A percentile compares a stretch with the other conserved stretches of the same genome.
phyloP scores from a whole-genome alignment of 2,329 filamentous ascomycete genomes.

The Pezicula neosporulosa region DNA sequence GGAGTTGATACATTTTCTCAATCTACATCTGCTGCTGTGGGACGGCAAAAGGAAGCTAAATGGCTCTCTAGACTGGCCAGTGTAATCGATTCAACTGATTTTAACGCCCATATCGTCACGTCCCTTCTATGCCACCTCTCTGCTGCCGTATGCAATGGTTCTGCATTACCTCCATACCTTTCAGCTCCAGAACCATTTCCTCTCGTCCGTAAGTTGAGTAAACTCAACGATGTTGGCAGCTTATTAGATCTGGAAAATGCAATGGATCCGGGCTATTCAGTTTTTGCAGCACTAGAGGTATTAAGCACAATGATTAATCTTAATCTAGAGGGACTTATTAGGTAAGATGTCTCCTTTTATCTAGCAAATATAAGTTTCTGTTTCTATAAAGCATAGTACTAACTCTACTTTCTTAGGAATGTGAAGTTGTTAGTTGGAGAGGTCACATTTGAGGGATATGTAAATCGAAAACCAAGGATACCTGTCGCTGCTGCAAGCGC shows the following conservation, averaged over 20 bases:
- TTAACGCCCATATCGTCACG: slow-evolving; percentile 59
- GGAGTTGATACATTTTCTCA: not conserved
- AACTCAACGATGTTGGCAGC: slow-evolving; percentile 42
- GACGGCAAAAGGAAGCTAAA: not conserved
- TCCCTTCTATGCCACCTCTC: slow-evolving; percentile 66
- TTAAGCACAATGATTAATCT: not conserved
- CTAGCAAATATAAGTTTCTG: not conserved
- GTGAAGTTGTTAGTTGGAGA: not conserved
- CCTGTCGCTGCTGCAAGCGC: not conserved
- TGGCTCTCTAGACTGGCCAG: slow-evolving; percentile 44
- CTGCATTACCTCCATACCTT: slow-evolving; percentile 67
- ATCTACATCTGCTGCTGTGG: too few species aligned
- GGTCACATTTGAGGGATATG: not conserved
- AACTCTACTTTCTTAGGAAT: not conserved
- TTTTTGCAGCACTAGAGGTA: slow-evolving; percentile 70
- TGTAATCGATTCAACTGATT: slow-evolving; percentile 49
- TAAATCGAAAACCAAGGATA: not conserved
- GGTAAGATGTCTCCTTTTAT: not conserved
- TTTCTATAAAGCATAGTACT: not conserved
- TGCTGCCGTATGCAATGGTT: slow-evolving; percentile 59
- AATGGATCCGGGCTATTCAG: slow-evolving; percentile 66
- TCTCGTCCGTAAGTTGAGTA: slow-evolving; percentile 52
- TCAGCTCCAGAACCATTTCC: slow-evolving; percentile 56
- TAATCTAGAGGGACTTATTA: not conserved
- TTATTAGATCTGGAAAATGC: slow-evolving; percentile 62